These are phyloP conservation scores for Tephrocybe sp. DNA, from an alignment of 768 basidiomycete species.

Conservation along the genomic window DNA sequence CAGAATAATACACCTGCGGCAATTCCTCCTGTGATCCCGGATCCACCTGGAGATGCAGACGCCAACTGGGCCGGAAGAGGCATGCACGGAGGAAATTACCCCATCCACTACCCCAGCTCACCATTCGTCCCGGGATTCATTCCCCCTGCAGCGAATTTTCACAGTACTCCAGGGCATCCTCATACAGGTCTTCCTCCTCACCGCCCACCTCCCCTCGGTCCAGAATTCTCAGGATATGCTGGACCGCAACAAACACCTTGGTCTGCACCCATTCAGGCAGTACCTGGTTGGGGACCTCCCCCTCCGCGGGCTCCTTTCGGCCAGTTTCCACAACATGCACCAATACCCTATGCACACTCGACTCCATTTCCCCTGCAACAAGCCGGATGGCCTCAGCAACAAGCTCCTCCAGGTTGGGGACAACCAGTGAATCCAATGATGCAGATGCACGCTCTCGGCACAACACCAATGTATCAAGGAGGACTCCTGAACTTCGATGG, in stretches of 20 bases:
- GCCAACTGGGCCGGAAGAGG: conserved; percentile 1
- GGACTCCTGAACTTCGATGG: conserved; percentile 4
- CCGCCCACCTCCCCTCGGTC: background rate
- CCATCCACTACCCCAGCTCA: background rate
- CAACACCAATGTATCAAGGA: too few species aligned
- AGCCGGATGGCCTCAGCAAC: background rate
- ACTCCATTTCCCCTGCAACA: conserved; percentile 7
- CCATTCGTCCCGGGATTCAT: conserved; percentile 5
- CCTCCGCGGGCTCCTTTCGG: background rate
- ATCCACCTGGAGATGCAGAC: background rate
- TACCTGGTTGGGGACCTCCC: conserved; percentile 4
- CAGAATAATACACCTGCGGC: background rate
- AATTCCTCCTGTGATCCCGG: conserved; percentile 7
- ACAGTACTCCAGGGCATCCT: background rate
- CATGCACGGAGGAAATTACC: conserved; percentile 4
- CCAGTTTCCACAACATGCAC: conserved; percentile 1
- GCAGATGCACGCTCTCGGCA: too few species aligned
- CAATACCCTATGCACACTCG: background rate
- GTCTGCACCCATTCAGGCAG: background rate
- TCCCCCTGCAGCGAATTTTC: background rate
- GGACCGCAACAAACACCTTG: background rate
- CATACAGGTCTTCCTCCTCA: background rate
- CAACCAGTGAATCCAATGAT: background rate
- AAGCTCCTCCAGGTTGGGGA: background rate
- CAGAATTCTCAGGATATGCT: background rate